phyloP scores from a whole-genome alignment of 164 flowering plant species.

The Saururus chinensis region DNA sequence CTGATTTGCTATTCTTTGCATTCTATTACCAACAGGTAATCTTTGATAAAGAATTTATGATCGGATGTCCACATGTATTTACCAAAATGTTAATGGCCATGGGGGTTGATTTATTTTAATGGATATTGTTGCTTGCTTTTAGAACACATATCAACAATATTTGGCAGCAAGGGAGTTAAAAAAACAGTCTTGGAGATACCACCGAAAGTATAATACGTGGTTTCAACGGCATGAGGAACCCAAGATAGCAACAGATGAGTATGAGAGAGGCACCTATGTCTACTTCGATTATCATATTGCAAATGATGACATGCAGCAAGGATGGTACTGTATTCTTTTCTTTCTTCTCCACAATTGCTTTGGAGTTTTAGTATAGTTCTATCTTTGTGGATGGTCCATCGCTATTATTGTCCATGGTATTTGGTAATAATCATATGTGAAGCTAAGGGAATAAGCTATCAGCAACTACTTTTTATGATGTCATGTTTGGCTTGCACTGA shows the following conservation, averaged over 20 bases:
- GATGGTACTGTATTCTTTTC: slow-evolving; percentile 44
- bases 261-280: slow-evolving; percentile 88
- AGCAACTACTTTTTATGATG: no score
- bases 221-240: slow-evolving; percentile 98
- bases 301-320: slow-evolving; percentile 66
- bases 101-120: no score
- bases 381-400: no score
- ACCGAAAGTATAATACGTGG: slow-evolving; percentile 93
- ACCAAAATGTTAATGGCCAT: no score
- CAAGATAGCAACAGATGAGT: slow-evolving; percentile 85
- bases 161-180: slow-evolving; percentile 94
- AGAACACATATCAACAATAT: slow-evolving; percentile 97
- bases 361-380: background rate
- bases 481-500: no score
- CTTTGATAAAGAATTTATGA: background rate
- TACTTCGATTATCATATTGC: slow-evolving; percentile 84
- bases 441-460: no score
- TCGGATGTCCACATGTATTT: no score
- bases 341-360: background rate
- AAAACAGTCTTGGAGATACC: slow-evolving; percentile 97
- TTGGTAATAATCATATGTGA: no score
- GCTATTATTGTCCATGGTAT: no score
- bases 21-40: slow-evolving; percentile 91
- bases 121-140: slow-evolving; percentile 8
- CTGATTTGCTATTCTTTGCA: slow-evolving; percentile 85